Evolutionary conservation across 176 grass and related monocot species (phyloP).

Genomic region (Avena sativa): DNA sequence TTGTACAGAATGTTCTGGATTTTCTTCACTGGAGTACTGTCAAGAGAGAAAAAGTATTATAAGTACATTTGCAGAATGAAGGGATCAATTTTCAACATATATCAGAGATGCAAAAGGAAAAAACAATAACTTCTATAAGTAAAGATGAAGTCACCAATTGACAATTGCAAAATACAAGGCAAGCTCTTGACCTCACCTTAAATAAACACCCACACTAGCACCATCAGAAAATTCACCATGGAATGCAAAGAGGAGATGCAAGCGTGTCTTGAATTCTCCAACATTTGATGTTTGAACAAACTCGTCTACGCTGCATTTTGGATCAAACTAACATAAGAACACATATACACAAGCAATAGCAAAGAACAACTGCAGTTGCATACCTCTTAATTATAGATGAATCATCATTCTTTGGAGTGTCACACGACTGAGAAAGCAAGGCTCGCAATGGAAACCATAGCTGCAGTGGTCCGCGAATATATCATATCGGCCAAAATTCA

Average conservation of each 20-base stretch:
- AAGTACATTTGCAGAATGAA: conserved; percentile 6
- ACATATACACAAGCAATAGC: conserved; percentile 4
- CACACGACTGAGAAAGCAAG: conserved; percentile 58
- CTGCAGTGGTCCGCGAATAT: conserved; percentile 46
- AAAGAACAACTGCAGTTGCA: conserved; percentile 20
- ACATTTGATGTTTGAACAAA: conserved; percentile 86
- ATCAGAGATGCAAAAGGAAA: neutral
- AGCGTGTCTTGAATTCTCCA: conserved; percentile 90
- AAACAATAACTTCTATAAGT: neutral
- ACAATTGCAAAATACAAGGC: neutral
- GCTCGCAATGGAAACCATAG: conserved; percentile 93
- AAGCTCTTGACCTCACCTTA: conserved; percentile 61
- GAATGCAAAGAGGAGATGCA: conserved; percentile 82
- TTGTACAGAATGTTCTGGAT: conserved; percentile 87
- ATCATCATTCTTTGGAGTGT: conserved; percentile 50
- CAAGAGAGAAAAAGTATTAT: conserved; percentile 33
- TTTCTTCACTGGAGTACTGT: conserved; percentile 54
- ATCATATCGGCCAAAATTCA: conserved; percentile 35
- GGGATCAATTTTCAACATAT: neutral
- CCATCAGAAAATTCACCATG: conserved; percentile 73
- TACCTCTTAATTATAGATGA: conserved; percentile 71
- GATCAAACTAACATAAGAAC: conserved; percentile 43
- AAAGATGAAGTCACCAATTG: conserved; percentile 17
- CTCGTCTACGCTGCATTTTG: conserved; percentile 81
- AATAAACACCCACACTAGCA: conserved; percentile 57